phyloP scores from a whole-genome alignment of 2,329 filamentous ascomycete genomes.

The Neoarthrinium moseri region DNA sequence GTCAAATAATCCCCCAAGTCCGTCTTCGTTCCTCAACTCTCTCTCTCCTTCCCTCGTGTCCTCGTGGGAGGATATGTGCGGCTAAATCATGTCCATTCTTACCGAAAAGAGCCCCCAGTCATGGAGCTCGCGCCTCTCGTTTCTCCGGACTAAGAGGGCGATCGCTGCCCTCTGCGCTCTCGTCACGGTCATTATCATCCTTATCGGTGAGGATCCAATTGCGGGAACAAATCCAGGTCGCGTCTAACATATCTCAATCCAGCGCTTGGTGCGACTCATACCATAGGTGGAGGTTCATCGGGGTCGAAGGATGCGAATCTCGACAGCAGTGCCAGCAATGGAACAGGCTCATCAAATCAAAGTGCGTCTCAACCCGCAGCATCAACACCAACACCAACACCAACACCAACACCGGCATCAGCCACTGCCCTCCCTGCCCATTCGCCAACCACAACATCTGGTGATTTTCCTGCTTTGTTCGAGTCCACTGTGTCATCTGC shows the following conservation, averaged over 20 bases:
- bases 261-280: constrained; percentile 1
- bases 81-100: background rate
- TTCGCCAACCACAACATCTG: too few relatives aligned
- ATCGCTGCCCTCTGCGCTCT: constrained; percentile 7
- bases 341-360: background rate
- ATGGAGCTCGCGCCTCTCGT: constrained; percentile 9
- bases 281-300: background rate
- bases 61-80: background rate
- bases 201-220: constrained; percentile 9
- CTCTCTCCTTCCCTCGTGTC: background rate
- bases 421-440: background rate
- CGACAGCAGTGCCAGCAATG: background rate
- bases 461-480: too few relatives aligned
- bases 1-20: too few relatives aligned
- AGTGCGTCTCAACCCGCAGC: background rate
- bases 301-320: background rate
- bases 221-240: background rate
- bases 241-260: background rate
- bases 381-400: background rate
- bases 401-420: background rate
- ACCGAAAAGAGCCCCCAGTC: constrained; percentile 5
- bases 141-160: constrained; percentile 10
- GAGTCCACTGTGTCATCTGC: background rate
- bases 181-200: constrained; percentile 3
- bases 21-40: too few relatives aligned